Evolutionary conservation across 768 basidiomycete species (phyloP).

Genomic region (Chiua virens): DNA sequence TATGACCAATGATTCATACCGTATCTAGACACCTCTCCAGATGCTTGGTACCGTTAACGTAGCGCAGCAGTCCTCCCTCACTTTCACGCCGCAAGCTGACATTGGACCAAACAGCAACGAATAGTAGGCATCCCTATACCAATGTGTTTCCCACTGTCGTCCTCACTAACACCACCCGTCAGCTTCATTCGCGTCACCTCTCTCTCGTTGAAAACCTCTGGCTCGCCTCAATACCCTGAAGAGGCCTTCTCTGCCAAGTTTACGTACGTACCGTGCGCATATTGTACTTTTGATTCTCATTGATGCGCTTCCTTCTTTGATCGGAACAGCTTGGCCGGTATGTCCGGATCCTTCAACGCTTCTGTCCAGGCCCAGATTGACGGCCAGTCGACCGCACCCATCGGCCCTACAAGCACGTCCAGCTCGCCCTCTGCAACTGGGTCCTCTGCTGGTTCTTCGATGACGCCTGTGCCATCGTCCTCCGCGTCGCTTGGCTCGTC

Average conservation of each 20-base stretch:
- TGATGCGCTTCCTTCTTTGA: not conserved
- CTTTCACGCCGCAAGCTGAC: constrained; percentile 49
- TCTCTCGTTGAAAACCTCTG: constrained; percentile 47
- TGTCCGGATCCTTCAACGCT: constrained; percentile 70
- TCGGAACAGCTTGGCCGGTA: constrained; percentile 53
- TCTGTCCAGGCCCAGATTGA: constrained; percentile 56
- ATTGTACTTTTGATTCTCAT: not conserved
- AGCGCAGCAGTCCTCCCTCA: constrained; percentile 40
- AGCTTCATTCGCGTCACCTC: constrained; percentile 82
- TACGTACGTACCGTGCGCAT: constrained; percentile 44
- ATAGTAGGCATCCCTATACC: constrained; percentile 46
- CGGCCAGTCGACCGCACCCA: constrained; percentile 58
- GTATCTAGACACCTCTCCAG: constrained; percentile 55
- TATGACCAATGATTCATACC: not conserved
- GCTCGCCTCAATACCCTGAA: constrained; percentile 52
- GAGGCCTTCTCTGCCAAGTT: constrained; percentile 81
- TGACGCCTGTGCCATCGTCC: not conserved
- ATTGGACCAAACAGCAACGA: constrained; percentile 54
- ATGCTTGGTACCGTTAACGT: constrained; percentile 52
- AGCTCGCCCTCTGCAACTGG: constrained; percentile 11
- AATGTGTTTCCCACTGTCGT: not conserved
- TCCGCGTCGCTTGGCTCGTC: not conserved
- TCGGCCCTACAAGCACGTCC: constrained; percentile 39
- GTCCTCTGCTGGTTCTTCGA: constrained; percentile 3
- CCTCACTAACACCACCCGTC: not conserved